Percentiles rank a stretch among this genome's conserved stretches.
phyloP scores from a whole-genome alignment of 2,329 filamentous ascomycete genomes.

The Exophiala sp. region DNA sequence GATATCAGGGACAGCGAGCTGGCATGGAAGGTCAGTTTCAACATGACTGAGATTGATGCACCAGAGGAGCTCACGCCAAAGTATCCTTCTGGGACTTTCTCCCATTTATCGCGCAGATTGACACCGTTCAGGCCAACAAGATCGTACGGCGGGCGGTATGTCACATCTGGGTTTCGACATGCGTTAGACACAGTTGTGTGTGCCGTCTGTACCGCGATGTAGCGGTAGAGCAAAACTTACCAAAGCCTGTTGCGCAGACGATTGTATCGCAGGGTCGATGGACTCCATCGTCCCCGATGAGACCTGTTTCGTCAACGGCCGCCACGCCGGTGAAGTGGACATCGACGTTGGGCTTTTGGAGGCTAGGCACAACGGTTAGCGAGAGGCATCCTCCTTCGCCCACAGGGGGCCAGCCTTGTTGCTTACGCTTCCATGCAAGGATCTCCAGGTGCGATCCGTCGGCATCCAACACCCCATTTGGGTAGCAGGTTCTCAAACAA shows the following conservation, averaged over 20 bases:
- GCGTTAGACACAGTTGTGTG: no score
- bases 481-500: constrained; percentile 42
- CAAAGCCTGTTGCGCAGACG: constrained; percentile 38
- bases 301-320: constrained; percentile 41
- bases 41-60: no score
- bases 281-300: constrained; percentile 33
- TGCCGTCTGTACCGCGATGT: no score
- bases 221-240: no score
- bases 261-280: constrained; percentile 30
- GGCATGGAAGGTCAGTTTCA: no score
- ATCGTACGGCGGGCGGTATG: constrained; percentile 39
- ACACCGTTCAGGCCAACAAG: constrained; percentile 34
- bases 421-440: constrained; percentile 46
- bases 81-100: constrained; percentile 25
- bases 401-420: no score
- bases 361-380: no score
- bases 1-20: constrained; percentile 26
- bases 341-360: no score
- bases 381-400: no score
- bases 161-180: no score
- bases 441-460: constrained; percentile 44
- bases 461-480: constrained; percentile 39
- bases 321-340: constrained; percentile 45
- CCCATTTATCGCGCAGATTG: constrained; percentile 42
- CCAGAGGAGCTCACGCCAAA: no score